A percentile compares a stretch with the other conserved stretches of the same genome.
Conservation (phyloP, 352 stramenopile genomes). For the Globisporangium alternatum region DNA sequence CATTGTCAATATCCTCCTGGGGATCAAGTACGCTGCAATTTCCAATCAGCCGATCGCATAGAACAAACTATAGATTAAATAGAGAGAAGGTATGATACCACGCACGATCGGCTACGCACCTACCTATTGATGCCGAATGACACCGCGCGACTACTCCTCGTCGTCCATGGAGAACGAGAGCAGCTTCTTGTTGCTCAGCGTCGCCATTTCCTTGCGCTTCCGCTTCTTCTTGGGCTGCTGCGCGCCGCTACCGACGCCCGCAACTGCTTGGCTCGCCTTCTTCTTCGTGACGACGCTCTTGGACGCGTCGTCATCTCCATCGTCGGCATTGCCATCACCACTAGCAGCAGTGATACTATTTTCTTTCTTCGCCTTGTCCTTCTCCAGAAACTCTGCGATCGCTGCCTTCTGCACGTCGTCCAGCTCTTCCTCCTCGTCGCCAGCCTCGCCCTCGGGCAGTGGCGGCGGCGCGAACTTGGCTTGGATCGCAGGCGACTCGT, state of each 20-base stretch:
- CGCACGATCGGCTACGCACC: neutral
- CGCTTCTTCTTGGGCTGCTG: conserved; percentile 37
- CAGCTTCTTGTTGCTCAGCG: conserved; percentile 74
- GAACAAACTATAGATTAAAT: conserved; percentile 6
- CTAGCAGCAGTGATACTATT: conserved; percentile 19
- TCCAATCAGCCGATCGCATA: neutral
- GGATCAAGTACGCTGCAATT: neutral
- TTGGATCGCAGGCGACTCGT: conserved; percentile 55
- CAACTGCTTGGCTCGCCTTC: conserved; percentile 42
- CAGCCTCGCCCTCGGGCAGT: conserved; percentile 31
- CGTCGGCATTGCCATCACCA: conserved; percentile 21
- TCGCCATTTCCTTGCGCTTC: conserved; percentile 51
- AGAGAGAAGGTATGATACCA: conserved; percentile 7
- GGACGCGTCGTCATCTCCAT: conserved; percentile 15
- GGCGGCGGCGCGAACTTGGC: conserved; percentile 63
- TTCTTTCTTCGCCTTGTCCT: conserved; percentile 42
- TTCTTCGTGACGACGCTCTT: conserved; percentile 16
- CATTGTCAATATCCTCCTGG: too few relatives aligned
- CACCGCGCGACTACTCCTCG: conserved; percentile 24
- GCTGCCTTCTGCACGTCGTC: conserved; percentile 82
- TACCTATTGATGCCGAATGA: neutral
- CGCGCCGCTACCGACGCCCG: conserved; percentile 12
- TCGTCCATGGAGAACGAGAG: conserved; percentile 84
- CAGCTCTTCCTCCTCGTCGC: conserved; percentile 60
- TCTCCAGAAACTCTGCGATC: conserved; percentile 67